These are phyloP conservation scores for Leishmania aethiopica DNA, from an alignment of 208 protist species.

Conservation along the genomic window DNA sequence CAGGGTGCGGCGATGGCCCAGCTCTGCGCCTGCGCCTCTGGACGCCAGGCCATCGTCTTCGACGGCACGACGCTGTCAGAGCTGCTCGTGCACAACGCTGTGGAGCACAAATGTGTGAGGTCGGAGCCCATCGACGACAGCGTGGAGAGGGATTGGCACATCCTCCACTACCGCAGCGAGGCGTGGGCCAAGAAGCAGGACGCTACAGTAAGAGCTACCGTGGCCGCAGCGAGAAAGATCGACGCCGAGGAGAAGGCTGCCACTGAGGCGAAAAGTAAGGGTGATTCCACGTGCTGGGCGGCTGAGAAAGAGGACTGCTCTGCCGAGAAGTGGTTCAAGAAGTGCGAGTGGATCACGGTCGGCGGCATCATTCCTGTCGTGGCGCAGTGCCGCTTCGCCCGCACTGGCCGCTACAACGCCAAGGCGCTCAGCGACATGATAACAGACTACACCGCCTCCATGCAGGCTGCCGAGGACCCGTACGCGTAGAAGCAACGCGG, in stretches of 20 bases:
- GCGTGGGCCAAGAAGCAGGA: slow-evolving; percentile 19
- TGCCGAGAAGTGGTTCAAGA: slow-evolving; percentile 34
- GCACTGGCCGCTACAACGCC: slow-evolving; percentile 47
- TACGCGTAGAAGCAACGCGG: neutral
- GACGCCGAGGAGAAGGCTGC: slow-evolving; percentile 18
- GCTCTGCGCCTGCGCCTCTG: slow-evolving; percentile 37
- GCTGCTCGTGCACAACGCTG: slow-evolving; percentile 38
- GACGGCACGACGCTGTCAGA: slow-evolving; percentile 45
- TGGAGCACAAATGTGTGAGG: slow-evolving; percentile 34
- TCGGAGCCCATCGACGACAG: slow-evolving; percentile 21
- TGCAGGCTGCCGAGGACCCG: slow-evolving; percentile 5
- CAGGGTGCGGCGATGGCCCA: slow-evolving; percentile 47
- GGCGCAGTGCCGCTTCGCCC: slow-evolving; percentile 27
- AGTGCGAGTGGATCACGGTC: slow-evolving; percentile 31
- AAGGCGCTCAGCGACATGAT: slow-evolving; percentile 50
- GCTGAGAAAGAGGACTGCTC: slow-evolving; percentile 29
- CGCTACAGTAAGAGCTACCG: neutral
- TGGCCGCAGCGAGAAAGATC: slow-evolving; percentile 19
- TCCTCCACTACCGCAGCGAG: slow-evolving; percentile 38
- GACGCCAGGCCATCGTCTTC: slow-evolving; percentile 42
- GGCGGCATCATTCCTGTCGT: slow-evolving; percentile 31
- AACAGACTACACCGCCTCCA: slow-evolving; percentile 31
- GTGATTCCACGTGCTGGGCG: slow-evolving; percentile 7
- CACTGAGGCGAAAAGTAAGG: neutral
- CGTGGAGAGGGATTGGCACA: slow-evolving; percentile 26